These are phyloP conservation scores for Inonotus obliquus DNA, from an alignment of 1,284 basidiomycete species.

Conservation along the genomic window DNA sequence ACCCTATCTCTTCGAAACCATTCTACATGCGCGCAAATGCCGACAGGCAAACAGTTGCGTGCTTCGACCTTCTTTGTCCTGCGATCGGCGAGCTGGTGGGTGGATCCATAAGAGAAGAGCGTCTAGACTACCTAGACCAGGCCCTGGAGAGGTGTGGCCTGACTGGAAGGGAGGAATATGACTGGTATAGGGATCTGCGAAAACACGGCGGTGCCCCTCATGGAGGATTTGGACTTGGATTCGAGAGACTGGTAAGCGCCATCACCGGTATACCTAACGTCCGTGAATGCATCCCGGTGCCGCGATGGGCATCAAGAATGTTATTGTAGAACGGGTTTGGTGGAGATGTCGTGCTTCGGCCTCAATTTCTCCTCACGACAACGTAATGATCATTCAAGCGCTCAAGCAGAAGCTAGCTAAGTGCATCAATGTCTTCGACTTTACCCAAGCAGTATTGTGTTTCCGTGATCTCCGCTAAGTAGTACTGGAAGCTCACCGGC, in stretches of 20 bases:
- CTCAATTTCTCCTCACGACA: no score
- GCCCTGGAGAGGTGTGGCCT: constrained; percentile 47
- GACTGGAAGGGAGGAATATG: constrained; percentile 53
- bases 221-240: constrained; percentile 91
- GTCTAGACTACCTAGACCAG: constrained; percentile 49
- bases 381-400: no score
- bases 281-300: constrained; percentile 86
- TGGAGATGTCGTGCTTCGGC: no score
- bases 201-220: constrained; percentile 81
- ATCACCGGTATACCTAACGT: constrained; percentile 82
- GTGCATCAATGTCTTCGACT: no score
- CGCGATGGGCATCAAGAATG: constrained; percentile 82
- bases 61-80: constrained; percentile 93
- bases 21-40: constrained; percentile 90
- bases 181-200: constrained; percentile 85
- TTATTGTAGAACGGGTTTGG: constrained; percentile 37
- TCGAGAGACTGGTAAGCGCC: constrained; percentile 84
- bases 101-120: constrained; percentile 88
- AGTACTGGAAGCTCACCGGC: no score
- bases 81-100: constrained; percentile 87
- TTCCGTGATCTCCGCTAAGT: no score
- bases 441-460: no score
- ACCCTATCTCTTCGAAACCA: constrained; percentile 80
- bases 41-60: constrained; percentile 64
- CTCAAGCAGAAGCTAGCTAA: no score